These are phyloP conservation scores for Bolboschoenus planiculmis DNA, from an alignment of 176 grass and related monocot genomes.

Conservation along the genomic window DNA sequence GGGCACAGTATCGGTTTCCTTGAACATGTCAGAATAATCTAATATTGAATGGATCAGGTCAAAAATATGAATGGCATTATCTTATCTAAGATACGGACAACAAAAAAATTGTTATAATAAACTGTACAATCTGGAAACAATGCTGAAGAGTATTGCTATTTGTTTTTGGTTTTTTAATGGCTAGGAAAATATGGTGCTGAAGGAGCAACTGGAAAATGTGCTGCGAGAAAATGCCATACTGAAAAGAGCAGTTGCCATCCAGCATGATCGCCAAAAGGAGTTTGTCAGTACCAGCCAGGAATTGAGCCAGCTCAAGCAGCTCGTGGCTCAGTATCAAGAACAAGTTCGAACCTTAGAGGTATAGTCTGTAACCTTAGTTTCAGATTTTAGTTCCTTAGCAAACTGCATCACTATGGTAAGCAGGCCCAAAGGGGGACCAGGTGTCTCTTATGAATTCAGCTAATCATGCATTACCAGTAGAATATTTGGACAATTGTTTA, in stretches of 20 bases:
- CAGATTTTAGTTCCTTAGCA: not conserved
- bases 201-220: conserved; percentile 54
- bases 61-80: not conserved
- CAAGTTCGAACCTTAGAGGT: conserved; percentile 78
- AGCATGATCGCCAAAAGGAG: conserved; percentile 80
- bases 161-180: not conserved
- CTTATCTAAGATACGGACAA: not conserved
- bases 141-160: not conserved
- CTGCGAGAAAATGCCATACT: conserved; percentile 57
- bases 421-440: not conserved
- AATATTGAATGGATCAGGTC: not conserved
- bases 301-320: conserved; percentile 62
- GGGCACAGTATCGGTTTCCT: not conserved
- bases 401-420: not conserved
- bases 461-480: not conserved
- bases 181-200: conserved; percentile 78
- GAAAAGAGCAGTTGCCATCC: conserved; percentile 75
- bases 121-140: not conserved
- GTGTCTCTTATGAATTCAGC: not conserved
- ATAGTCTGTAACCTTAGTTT: not conserved
- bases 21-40: not conserved
- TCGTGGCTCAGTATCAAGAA: conserved; percentile 75
- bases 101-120: not conserved
- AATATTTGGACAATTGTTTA: not conserved
- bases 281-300: conserved; percentile 49